Percentiles rank a stretch among this genome's conserved stretches.
phyloP scores from a whole-genome alignment of 768 basidiomycete species.

The Tricholoma saponaceum region DNA sequence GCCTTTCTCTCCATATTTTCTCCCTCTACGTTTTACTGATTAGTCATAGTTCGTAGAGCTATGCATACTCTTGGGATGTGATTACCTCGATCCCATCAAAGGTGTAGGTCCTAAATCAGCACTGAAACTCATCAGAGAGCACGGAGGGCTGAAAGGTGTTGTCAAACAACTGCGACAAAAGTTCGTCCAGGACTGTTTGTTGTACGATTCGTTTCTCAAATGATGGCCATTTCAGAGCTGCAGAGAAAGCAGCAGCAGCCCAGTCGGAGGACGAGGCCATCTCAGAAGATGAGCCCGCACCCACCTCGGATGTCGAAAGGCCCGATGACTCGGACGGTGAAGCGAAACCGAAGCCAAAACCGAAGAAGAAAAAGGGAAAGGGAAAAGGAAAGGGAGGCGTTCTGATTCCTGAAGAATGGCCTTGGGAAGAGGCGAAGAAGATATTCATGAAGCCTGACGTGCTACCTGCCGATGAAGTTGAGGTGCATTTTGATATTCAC shows the following conservation, averaged over 20 bases:
- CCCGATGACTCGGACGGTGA: constrained; percentile 29
- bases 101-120: constrained; percentile 96
- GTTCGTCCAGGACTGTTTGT: constrained; percentile 31
- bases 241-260: constrained; percentile 35
- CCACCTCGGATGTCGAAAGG: constrained; percentile 43
- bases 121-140: constrained; percentile 85
- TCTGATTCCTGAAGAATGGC: constrained; percentile 90
- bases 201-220: background rate
- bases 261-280: constrained; percentile 22
- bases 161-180: constrained; percentile 78
- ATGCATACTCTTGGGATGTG: constrained; percentile 94
- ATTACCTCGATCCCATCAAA: constrained; percentile 98
- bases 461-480: constrained; percentile 75
- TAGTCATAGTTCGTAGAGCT: constrained; percentile 83
- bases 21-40: background rate
- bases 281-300: constrained; percentile 33
- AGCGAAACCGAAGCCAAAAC: constrained; percentile 26
- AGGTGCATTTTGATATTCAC: constrained; percentile 41
- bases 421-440: constrained; percentile 92
- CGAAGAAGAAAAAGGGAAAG: constrained; percentile 37
- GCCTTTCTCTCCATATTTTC: background rate
- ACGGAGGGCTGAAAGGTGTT: constrained; percentile 67
- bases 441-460: constrained; percentile 92
- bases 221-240: constrained; percentile 29
- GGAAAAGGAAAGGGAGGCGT: constrained; percentile 65